These are phyloP conservation scores for Penicillium paxilli DNA, from an alignment of 495 filamentous ascomycete species.

Conservation along the genomic window DNA sequence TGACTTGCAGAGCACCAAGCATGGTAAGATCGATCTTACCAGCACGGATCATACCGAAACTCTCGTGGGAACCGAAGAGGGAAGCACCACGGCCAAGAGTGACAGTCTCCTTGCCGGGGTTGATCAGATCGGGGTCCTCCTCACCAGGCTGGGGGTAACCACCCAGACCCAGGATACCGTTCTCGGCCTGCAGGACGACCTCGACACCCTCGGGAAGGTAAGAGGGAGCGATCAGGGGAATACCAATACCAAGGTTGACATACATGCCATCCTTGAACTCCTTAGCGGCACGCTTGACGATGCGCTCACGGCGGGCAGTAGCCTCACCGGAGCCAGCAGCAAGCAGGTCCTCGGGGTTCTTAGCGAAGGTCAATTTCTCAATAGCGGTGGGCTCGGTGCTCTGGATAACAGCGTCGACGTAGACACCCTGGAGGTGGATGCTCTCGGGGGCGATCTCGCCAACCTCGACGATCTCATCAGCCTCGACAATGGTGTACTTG, in stretches of 20 bases:
- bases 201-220: constrained; percentile 77
- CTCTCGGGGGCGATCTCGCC: constrained; percentile 74
- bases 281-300: constrained; percentile 81
- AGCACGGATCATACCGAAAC: constrained; percentile 89
- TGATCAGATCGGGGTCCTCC: constrained; percentile 88
- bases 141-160: constrained; percentile 75
- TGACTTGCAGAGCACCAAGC: constrained; percentile 88
- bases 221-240: constrained; percentile 83
- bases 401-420: constrained; percentile 82
- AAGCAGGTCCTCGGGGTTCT: constrained; percentile 56
- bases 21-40: constrained; percentile 90
- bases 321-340: constrained; percentile 64
- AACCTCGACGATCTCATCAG: constrained; percentile 81
- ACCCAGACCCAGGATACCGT: constrained; percentile 85
- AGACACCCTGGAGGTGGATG: constrained; percentile 84
- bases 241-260: constrained; percentile 89
- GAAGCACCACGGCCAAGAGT: constrained; percentile 76
- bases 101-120: constrained; percentile 92
- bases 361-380: constrained; percentile 76
- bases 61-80: constrained; percentile 82
- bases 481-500: constrained; percentile 84
- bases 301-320: constrained; percentile 75
- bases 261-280: constrained; percentile 96
- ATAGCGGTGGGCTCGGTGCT: constrained; percentile 72
- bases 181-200: constrained; percentile 86